Evolutionary conservation across 2,329 filamentous ascomycete species (phyloP), one percentile per base, ranked within the genome.

Genomic region (Neofusicoccum ribis): DNA sequence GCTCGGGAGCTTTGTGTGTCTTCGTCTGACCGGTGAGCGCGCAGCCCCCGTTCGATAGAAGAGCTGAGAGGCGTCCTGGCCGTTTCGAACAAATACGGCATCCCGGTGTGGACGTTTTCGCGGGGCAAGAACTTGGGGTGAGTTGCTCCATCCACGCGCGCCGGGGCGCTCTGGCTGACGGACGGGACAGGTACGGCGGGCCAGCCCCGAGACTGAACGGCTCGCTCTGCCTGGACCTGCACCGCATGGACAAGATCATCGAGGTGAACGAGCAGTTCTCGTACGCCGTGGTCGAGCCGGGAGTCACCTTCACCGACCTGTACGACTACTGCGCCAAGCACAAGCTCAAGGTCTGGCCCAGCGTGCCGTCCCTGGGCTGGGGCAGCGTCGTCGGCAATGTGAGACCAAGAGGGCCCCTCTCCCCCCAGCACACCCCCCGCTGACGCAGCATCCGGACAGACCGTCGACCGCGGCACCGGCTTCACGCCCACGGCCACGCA

Each of bases 81-180:
- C 9, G 72, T 74, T 68, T 75, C 75, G 6, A 78, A 77, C 63
- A 69, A 72, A 59, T 69, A 75, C 66, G 68, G 70, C 3, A 71
- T 78, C n/a, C 74, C 76, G 5, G 56, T 78, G 5, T 78, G 71
- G 65, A 73, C 69, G 37, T 74, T 68, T 70, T 73, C 72, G 56
- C 74, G 71, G 66, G 80, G 80, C 9, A 76, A 81, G 37, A 85
- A 85, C 67, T 69, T 82, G 3, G 81, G 82, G n/a, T 84, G 84
- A 63, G 52, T 15, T 8, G 27, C 27, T 7, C 6, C 27, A 1
- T 7, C 27, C 27, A 31, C 27, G 27, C 27, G 27, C 5, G 1
- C 27, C 27, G 27, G 27, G 27, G 27, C 5, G 27, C 27, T 7
- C 6, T 31, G 27, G 27, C 15, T 31, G 12, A 50, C 36, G 11